phyloP scores from a whole-genome alignment of 768 basidiomycete species.

The Roridomyces roridus region DNA sequence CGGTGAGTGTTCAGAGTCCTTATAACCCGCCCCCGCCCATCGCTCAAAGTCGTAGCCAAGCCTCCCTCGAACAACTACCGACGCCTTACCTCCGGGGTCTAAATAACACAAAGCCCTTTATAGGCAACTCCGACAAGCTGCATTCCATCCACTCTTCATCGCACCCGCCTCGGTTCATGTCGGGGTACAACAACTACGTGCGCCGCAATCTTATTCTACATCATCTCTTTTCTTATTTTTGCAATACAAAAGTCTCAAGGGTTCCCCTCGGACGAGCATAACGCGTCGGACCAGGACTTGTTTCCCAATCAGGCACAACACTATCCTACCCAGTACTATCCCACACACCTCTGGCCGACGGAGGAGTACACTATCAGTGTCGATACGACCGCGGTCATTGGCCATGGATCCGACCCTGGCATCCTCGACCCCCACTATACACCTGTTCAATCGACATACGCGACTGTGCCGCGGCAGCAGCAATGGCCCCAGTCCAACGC shows the following conservation, averaged over 20 bases:
- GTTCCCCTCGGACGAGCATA: constrained; percentile 14
- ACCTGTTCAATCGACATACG: constrained; percentile 13
- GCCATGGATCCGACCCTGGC: constrained; percentile 4
- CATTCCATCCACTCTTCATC: constrained; percentile 16
- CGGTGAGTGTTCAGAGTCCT: constrained; percentile 17
- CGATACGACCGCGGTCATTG: constrained; percentile 15
- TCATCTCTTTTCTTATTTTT: constrained; percentile 8
- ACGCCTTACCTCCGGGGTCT: neutral
- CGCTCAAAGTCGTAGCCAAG: constrained; percentile 21
- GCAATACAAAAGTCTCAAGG: constrained; percentile 11
- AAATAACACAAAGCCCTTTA: constrained; percentile 11
- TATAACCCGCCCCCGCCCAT: constrained; percentile 9
- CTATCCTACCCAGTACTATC: neutral
- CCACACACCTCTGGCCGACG: constrained; percentile 11
- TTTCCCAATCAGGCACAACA: constrained; percentile 9
- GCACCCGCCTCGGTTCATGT: constrained; percentile 26
- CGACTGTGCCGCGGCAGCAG: constrained; percentile 18
- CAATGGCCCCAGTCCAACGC: constrained; percentile 7
- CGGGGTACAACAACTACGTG: constrained; percentile 25
- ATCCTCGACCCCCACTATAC: constrained; percentile 12
- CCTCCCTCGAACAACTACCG: neutral
- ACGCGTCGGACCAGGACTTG: constrained; percentile 15
- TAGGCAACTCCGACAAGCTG: constrained; percentile 24
- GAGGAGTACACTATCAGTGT: constrained; percentile 19
- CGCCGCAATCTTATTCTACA: neutral